Base-by-base conservation (phyloP, 139 green algal genomes). In the Haematococcus lacustris region DNA sequence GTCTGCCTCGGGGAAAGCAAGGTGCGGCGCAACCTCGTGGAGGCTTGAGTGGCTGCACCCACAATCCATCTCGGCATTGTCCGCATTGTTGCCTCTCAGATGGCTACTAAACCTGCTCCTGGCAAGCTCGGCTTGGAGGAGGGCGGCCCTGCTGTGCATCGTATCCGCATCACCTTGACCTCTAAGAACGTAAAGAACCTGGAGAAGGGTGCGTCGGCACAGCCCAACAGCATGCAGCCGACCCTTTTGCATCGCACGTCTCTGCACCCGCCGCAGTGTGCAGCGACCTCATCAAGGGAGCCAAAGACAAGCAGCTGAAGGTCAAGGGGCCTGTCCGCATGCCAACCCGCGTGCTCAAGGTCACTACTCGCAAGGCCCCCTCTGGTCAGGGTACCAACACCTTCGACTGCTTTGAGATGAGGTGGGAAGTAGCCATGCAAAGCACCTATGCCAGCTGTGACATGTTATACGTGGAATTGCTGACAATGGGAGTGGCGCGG, bases 341-440 rank as follows among this genome's bases (percentile, higher is more conserved):
- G 90, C 96, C 96, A 79, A 99, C 96, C 74, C 98, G 98, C 89
- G 87, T 87, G n/a, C 88, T 99, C 74, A 86, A 83, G 70, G 93
- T 98, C 84, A 98, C 93, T 77, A 97, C 91, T 30, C 89, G 96
- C 80, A 99, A 99, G 90, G 95, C 92, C 1, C 96, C 96, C 38
- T 98, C 88, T 80, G 96, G 96, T 87, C 89, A 99, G 83, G 96
- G 95, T 90, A 98, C 96, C 84, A 98, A 98, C 92, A 99, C 96
- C 66, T 99, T 73, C 79, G 95, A 99, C 79, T 76, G 87, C 63
- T 97, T 97, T 70, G 91, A 98, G 89, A 93, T 98, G 91, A 84
- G 94, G 86, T 90, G 63, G 73, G 77, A 43, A 53, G n/a, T n/a
- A n/a, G n/a, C n/a, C n/a, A n/a, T n/a, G n/a, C n/a, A n/a, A n/a